Percentiles rank a stretch among this genome's conserved stretches.
Evolutionary conservation across 345 rosid genomes (phyloP).

Genomic region (Acer saccharum): DNA sequence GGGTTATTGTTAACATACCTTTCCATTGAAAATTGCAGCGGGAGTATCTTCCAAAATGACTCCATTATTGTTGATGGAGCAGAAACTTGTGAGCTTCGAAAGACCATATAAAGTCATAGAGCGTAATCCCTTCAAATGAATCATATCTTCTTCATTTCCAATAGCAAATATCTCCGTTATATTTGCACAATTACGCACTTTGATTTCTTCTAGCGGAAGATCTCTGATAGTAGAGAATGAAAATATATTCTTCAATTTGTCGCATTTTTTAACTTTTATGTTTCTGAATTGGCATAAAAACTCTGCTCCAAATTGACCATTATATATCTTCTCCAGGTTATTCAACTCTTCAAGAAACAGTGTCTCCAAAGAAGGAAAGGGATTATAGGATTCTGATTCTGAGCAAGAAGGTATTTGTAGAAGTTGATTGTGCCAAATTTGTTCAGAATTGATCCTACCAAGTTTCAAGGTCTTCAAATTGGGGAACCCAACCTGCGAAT

Average conservation of each 20-base stretch:
- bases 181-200: slow-evolving; percentile 14
- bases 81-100: slow-evolving; percentile 5
- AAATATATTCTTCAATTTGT: slow-evolving; percentile 25
- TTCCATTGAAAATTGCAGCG: slow-evolving; percentile 2
- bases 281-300: slow-evolving; percentile 14
- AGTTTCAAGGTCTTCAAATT: no score
- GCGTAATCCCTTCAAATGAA: neutral
- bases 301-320: neutral
- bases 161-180: slow-evolving; percentile 14
- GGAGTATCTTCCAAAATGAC: neutral
- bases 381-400: neutral
- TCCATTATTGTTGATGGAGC: neutral
- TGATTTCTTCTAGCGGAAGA: slow-evolving; percentile 25
- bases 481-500: no score
- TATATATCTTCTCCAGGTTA: neutral
- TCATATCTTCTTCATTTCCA: neutral
- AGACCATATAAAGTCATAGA: neutral
- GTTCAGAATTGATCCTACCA: no score
- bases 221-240: slow-evolving; percentile 15
- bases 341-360: neutral
- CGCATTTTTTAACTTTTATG: slow-evolving; percentile 11
- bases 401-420: no score
- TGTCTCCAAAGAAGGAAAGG: slow-evolving; percentile 11
- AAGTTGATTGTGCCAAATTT: no score
- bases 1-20: neutral